Evolutionary conservation across 1,284 basidiomycete species (phyloP).

Genomic region (Trichosporon ovoides): DNA sequence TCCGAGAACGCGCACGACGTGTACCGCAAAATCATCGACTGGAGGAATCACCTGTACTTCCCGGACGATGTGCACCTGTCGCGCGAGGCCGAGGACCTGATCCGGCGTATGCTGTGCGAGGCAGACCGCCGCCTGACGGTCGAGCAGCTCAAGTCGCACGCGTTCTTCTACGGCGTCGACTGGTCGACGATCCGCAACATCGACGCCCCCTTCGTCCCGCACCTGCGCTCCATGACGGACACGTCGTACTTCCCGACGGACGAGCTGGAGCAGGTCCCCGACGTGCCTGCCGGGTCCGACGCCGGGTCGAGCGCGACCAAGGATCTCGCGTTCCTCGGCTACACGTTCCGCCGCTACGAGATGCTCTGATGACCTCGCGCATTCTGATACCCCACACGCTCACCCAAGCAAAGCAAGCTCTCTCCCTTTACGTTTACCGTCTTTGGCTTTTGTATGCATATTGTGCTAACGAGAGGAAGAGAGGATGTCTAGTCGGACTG

Average conservation of each 20-base stretch:
- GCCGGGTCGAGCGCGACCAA: constrained; percentile 67
- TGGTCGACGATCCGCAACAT: constrained; percentile 87
- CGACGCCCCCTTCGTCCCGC: constrained; percentile 92
- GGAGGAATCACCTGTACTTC: constrained; percentile 84
- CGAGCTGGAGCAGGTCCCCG: constrained; percentile 75
- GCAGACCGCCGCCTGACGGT: constrained; percentile 71
- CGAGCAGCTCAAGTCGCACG: constrained; percentile 86
- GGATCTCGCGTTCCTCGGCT: constrained; percentile 89
- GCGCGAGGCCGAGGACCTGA: constrained; percentile 85
- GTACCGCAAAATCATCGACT: constrained; percentile 97
- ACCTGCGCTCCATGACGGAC: constrained; percentile 84
- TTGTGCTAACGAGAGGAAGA: neutral
- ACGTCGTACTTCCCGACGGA: constrained; percentile 91
- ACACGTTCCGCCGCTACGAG: constrained; percentile 50
- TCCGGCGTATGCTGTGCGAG: constrained; percentile 72
- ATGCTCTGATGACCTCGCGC: constrained; percentile 30
- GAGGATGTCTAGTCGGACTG: constrained; percentile 9
- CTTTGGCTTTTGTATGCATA: constrained; percentile 15
- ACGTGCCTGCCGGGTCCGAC: constrained; percentile 57
- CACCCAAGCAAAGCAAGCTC: neutral
- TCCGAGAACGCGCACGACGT: constrained; percentile 97
- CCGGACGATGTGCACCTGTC: constrained; percentile 95
- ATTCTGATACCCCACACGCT: no score
- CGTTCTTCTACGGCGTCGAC: constrained; percentile 96
- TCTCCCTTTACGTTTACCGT: neutral